Conservation (phyloP, 495 filamentous ascomycete species). For the Choiromyces venosus region DNA sequence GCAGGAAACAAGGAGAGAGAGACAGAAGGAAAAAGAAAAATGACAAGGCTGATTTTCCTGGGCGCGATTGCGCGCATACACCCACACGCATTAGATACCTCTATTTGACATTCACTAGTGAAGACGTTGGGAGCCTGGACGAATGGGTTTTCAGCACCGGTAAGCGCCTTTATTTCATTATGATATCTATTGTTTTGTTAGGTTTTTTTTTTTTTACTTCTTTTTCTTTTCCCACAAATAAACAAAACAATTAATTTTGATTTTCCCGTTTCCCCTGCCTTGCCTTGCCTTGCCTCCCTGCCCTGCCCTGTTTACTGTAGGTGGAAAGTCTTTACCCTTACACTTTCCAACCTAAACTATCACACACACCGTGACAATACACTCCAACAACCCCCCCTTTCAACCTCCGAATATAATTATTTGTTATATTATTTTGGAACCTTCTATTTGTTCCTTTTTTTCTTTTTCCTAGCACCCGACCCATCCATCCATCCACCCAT, state of each 20-base stretch:
- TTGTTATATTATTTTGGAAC: not conserved
- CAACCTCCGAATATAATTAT: not conserved
- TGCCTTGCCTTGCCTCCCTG: not conserved
- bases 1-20: not conserved
- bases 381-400: not conserved
- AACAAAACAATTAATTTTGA: constrained; percentile 5
- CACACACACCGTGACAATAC: not conserved
- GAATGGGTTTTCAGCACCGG: constrained; percentile 55
- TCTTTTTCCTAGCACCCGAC: constrained; percentile 1
- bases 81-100: constrained; percentile 50
- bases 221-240: not conserved
- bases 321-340: not conserved
- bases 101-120: constrained; percentile 50
- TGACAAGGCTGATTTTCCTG: constrained; percentile 23
- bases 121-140: constrained; percentile 51
- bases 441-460: not conserved
- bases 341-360: not conserved
- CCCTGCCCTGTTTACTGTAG: not conserved
- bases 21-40: constrained; percentile 3
- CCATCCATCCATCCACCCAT: not conserved
- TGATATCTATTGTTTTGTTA: not conserved
- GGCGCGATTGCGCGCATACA: constrained; percentile 8
- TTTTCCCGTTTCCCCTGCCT: constrained; percentile 1
- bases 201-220: not conserved
- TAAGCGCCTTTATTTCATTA: constrained; percentile 10